Evolutionary conservation across 2,329 filamentous ascomycete species (phyloP), one percentile per base, ranked within the genome.

Genomic region (Pseudogymnoascus sp.): DNA sequence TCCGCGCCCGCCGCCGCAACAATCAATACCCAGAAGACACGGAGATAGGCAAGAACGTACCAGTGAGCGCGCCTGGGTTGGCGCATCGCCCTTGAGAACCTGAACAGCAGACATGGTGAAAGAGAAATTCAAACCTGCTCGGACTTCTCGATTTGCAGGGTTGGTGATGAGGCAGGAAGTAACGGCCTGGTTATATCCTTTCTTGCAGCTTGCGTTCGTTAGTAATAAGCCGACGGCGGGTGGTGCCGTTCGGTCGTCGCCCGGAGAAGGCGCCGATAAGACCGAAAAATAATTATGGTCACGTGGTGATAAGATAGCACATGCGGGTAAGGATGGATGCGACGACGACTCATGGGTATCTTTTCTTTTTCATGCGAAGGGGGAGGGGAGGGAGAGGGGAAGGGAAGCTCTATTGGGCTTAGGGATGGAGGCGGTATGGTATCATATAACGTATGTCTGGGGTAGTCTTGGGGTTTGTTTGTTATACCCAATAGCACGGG

Each of bases 51-150:
- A 22, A 22, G 39, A 5, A 64, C 69, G 39, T 67, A 72, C 71
- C 65, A 72, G 61, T 20, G 71, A 72, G 59, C 67, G 64, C n/a
- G 68, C 71, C 53, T 72, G 71, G 15, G 64, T 63, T 15, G 66
- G 66, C 11, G 65, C 60, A 61, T 72, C 69, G 20, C 67, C 67
- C 62, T 68, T 72, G 12, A 64, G 43, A 43, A 62, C 64, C 50
- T 67, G 57, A 20, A 67, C 53, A 8, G 65, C 60, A 15, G 71
- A 72, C 70, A 72, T 71, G 22, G 35, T 69, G 61, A 53, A 47
- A 43, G 36, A 59, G 58, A 18, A 30, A 18, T 30, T 35, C 37
- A 43, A 41, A n/a, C 58, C 35, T 36, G 35, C 25, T 59, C 25
- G 5, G 20, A 28, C n/a, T n/a, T 28, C 15, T 39, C 7, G 20